Evolutionary conservation across 495 filamentous ascomycete genomes (phyloP).

Genomic region (Penicillium desertorum): DNA sequence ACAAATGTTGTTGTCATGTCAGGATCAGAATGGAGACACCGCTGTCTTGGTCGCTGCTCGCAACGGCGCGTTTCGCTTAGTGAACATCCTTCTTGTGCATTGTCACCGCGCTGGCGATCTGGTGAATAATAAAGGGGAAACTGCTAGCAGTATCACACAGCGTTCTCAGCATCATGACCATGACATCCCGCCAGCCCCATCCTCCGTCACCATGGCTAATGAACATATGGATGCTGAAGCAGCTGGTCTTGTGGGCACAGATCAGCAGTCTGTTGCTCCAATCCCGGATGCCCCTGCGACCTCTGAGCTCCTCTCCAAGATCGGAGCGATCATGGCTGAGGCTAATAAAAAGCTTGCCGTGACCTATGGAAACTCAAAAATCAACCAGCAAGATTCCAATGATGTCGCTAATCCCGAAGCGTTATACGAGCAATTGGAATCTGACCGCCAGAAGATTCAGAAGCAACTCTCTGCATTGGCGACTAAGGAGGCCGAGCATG

Average conservation of each 20-base stretch:
- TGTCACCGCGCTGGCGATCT: slow-evolving; percentile 75
- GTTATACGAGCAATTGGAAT: slow-evolving; percentile 45
- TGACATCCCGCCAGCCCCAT: slow-evolving; percentile 42
- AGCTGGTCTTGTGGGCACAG: slow-evolving; percentile 23
- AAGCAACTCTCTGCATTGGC: slow-evolving; percentile 31
- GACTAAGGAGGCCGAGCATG: slow-evolving; percentile 36
- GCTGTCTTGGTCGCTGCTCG: slow-evolving; percentile 85
- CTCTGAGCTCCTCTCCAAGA: slow-evolving; percentile 41
- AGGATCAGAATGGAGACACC: slow-evolving; percentile 84
- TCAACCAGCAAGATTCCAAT: slow-evolving; percentile 38
- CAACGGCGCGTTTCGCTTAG: slow-evolving; percentile 51
- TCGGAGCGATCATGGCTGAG: slow-evolving; percentile 46
- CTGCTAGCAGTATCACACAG: slow-evolving; percentile 70
- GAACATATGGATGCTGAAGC: slow-evolving; percentile 40
- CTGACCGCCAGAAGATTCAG: slow-evolving; percentile 45
- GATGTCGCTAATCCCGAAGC: slow-evolving; percentile 46
- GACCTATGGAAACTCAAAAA: slow-evolving; percentile 43
- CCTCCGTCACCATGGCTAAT: slow-evolving; percentile 47
- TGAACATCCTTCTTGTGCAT: slow-evolving; percentile 47
- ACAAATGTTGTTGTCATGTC: slow-evolving; percentile 64
- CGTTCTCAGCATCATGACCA: slow-evolving; percentile 33
- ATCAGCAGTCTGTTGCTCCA: slow-evolving; percentile 24
- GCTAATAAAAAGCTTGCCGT: slow-evolving; percentile 45
- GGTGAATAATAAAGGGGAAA: slow-evolving; percentile 72
- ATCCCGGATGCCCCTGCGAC: slow-evolving; percentile 33